phyloP scores from a whole-genome alignment of 1,284 basidiomycete species.

The Chondrostereum purpureum region DNA sequence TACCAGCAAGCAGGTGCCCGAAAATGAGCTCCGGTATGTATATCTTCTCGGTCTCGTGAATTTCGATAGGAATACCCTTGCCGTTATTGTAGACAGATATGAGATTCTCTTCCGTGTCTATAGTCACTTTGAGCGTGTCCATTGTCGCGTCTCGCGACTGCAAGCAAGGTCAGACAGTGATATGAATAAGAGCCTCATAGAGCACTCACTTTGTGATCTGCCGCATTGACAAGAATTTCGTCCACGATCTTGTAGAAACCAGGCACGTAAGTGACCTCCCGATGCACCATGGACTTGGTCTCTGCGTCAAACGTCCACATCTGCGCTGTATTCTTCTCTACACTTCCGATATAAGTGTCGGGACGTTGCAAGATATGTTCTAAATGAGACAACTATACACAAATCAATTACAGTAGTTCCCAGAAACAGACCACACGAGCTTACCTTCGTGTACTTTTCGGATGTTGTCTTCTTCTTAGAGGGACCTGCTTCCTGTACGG shows the following conservation, averaged over 20 bases:
- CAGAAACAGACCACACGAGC: slow-evolving; percentile 14
- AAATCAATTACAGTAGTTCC: slow-evolving; percentile 6
- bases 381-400: slow-evolving; percentile 82
- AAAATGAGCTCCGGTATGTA: slow-evolving; percentile 99
- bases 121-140: slow-evolving; percentile 84
- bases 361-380: slow-evolving; percentile 97
- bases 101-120: slow-evolving; percentile 78
- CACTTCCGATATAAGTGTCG: slow-evolving; percentile 96
- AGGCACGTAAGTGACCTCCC: slow-evolving; percentile 89
- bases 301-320: slow-evolving; percentile 92
- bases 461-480: slow-evolving; percentile 81
- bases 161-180: background rate
- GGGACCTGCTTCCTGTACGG: slow-evolving; percentile 19
- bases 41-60: slow-evolving; percentile 89
- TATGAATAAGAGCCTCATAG: slow-evolving; percentile 2
- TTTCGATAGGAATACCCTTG: slow-evolving; percentile 93
- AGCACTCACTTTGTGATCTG: slow-evolving; percentile 87
- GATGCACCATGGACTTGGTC: slow-evolving; percentile 72
- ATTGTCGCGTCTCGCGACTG: slow-evolving; percentile 87
- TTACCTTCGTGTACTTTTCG: slow-evolving; percentile 88
- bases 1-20: slow-evolving; percentile 91
- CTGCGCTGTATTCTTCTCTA: slow-evolving; percentile 75
- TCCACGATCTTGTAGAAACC: slow-evolving; percentile 99
- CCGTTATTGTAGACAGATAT: slow-evolving; percentile 98
- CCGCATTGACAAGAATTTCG: slow-evolving; percentile 98